Evolutionary conservation across 805 yeast genomes (phyloP), one percentile per base, ranked within the genome.

Genomic region (Teunomyces barrocoloradensis): DNA sequence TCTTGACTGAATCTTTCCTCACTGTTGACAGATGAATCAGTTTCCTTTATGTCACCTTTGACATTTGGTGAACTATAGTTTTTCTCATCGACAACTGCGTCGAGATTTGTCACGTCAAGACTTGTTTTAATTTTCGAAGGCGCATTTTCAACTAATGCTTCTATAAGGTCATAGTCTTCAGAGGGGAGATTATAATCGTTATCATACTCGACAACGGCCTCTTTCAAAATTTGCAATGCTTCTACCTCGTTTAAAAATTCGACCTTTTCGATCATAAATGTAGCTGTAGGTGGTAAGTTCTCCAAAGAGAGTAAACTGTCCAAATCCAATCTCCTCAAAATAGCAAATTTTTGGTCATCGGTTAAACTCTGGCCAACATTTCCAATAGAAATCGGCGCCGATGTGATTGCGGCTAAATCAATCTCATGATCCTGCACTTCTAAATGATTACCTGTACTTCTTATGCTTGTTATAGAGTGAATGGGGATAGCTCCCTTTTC

Each of bases 201-300:
- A 0, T 52, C 45, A 52, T 78, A 81, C n/a, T 73, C 68, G 1
- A 54, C 67, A 3, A 72, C 49, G 5, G 77, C 73, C 11, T 66
- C 61, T 28, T 60, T 54, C 39, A 81, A 57, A 35, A 78, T 68
- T 7, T 62, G 63, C 1, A 70, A 34, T 0, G 81, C 71, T 37
- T 75, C 77, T 1, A 65, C 71, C 9, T 63, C 54, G 3, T 66
- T 42, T 53, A 74, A 50, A 27, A 53, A 50, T 53, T 61, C 65
- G 41, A 74, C 65, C 50, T 69, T 72, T 28, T 69, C 72, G 47
- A 73, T 61, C 66, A 77, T 69, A 54, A 64, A 75, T 17, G 68
- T 57, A 10, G 65, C 72, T 12, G 33, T 11, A 11, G 53, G 51
- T 5, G 73, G 73, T 45, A 68, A 57, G 43, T 63, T 61, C 20